These are phyloP conservation scores for Cyclotella atomus DNA, from an alignment of 108 stramenopile genomes.

Conservation along the genomic window DNA sequence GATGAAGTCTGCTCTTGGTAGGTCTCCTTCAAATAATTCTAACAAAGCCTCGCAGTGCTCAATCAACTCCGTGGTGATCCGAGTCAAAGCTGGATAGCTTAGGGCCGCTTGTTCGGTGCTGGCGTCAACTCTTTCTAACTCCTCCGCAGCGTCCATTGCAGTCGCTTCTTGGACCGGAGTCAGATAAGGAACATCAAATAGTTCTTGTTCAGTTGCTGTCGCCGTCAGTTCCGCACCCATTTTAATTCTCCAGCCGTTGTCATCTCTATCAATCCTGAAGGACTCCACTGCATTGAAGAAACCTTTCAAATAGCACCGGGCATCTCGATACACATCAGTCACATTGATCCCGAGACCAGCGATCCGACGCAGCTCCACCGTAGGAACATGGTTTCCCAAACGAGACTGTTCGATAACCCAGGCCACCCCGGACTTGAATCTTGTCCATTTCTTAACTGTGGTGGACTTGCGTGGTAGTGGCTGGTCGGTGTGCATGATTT, in stretches of 20 bases:
- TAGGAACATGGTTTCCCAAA: not conserved
- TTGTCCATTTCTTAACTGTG: slow-evolving; percentile 2
- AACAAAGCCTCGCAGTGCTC: too few species aligned
- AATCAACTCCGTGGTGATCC: too few species aligned
- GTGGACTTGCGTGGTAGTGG: not conserved
- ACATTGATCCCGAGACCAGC: slow-evolving; percentile 14
- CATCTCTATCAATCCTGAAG: not conserved
- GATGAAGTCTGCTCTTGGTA: too few species aligned
- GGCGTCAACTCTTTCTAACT: too few species aligned
- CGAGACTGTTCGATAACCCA: not conserved
- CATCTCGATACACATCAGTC: slow-evolving; percentile 8
- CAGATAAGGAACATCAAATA: too few species aligned
- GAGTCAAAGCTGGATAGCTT: too few species aligned
- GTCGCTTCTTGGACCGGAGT: too few species aligned
- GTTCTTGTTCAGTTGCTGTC: too few species aligned
- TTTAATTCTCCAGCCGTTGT: not conserved
- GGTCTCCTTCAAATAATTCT: too few species aligned
- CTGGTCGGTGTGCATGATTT: not conserved
- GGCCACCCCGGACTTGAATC: not conserved
- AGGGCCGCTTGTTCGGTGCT: too few species aligned
- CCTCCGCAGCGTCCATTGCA: too few species aligned
- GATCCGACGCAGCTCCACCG: not conserved
- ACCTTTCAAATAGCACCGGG: not conserved
- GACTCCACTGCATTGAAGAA: slow-evolving; percentile 8
- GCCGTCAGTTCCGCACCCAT: too few species aligned